Base-by-base conservation (phyloP, 2,329 filamentous ascomycete species). In the Claviceps lovelessii region DNA sequence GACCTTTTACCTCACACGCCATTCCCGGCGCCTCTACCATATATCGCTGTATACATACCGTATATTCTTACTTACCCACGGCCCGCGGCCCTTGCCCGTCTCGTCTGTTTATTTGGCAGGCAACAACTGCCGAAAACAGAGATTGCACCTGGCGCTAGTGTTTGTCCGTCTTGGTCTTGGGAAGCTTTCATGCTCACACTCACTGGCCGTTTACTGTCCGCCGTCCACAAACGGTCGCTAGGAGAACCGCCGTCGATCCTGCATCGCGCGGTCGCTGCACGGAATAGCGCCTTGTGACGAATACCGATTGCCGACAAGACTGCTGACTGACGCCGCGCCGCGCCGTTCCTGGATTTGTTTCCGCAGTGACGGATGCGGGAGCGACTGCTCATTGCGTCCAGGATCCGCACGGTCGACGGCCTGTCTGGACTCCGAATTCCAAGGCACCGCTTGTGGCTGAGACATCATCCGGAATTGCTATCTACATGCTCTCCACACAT, bases 361-460 rank as follows among this genome's bases (percentile, higher is more conserved):
- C 58, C 61, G 28, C 57, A 59, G 61, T 56, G 61, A 61, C 58
- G 58, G 49, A 57, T 60, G 58, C 57, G 53, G 59, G 50, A 33
- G 56, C 55, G 49, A 52, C 50, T 45, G 17, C 33, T 42, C 42
- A 37, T 46, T 45, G 37, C 41, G 17, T 41, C 42, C 46, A 23
- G 51, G 31, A 54, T 56, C 48, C 55, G 53, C 50, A 52, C 42
- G 51, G 46, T 54, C 49, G 49, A 33, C 55, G 54, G 17, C 47
- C 41, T 53, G 50, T 51, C 54, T 37, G n/a, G 10, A 37, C 39
- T 41, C 39, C 19, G 54, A 57, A 55, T 54, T 52, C 58, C 54
- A 54, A 53, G 54, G 58, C 58, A 57, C 52, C 46, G 41, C 29
- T n/a, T 55, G 60, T 60, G 60, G 60, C 59, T 62, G 59, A 61